phyloP scores from a whole-genome alignment of 2,329 filamentous ascomycete genomes.

The Parastagonospora avenae region DNA sequence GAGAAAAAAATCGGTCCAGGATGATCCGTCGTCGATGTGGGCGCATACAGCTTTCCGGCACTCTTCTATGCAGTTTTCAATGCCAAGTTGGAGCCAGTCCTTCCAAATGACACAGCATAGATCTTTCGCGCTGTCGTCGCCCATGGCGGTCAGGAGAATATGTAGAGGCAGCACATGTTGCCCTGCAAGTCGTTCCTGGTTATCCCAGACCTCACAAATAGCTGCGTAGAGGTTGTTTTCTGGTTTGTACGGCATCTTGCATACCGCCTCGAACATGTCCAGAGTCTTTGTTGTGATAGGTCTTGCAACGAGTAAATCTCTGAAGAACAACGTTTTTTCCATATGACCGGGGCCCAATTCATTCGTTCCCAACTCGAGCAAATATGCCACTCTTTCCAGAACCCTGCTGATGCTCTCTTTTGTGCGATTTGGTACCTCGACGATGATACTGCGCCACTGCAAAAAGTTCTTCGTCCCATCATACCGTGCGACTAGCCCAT shows the following conservation, averaged over 20 bases:
- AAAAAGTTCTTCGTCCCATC: constrained; percentile 11
- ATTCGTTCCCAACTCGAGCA: constrained; percentile 9
- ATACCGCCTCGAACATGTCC: constrained; percentile 27
- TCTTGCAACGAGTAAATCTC: constrained; percentile 16
- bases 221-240: constrained; percentile 12
- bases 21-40: constrained; percentile 17
- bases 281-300: constrained; percentile 25
- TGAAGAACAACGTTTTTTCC: constrained; percentile 25
- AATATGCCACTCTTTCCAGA: constrained; percentile 14
- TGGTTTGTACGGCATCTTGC: constrained; percentile 16
- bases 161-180: constrained; percentile 21
- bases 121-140: constrained; percentile 12
- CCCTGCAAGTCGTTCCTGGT: constrained; percentile 19
- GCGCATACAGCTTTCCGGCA: constrained; percentile 22
- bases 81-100: constrained; percentile 24
- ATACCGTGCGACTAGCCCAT: constrained; percentile 31
- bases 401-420: constrained; percentile 20
- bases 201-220: constrained; percentile 14
- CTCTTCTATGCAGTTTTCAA: constrained; percentile 30
- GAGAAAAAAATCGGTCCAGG: constrained; percentile 23
- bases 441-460: constrained; percentile 21
- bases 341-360: background rate
- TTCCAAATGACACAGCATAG: constrained; percentile 22
- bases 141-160: constrained; percentile 20
- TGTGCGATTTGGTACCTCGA: constrained; percentile 28